Evolutionary conservation across 257 asterid species (phyloP), one percentile per base, ranked within the genome.

Genomic region (Orobanche coerulescens): DNA sequence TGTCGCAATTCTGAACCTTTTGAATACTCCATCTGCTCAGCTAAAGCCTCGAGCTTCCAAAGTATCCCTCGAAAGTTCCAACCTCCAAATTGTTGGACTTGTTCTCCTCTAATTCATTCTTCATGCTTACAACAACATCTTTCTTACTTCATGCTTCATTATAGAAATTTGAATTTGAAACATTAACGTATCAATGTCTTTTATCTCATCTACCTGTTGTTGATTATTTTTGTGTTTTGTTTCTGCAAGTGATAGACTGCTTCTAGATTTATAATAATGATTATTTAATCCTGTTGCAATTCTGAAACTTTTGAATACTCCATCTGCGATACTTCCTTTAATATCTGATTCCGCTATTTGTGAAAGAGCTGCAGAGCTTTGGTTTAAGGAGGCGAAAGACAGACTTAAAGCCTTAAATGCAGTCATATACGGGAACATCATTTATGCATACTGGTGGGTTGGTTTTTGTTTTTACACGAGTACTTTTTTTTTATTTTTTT

Each of bases 321-420:
- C 6, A 26, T 56, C 2, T 44, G 70, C 13, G 19, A 30, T 53
- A 52, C 65, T 36, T 54, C 43, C 62, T 70, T 71, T 76, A 13
- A 71, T 70, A 50, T 79, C 73, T 71, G 66, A 65, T 58, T 71
- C 51, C 67, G 40, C 43, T 74, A 62, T 76, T 82, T 72, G 66
- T 70, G 77, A 75, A 76, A 92, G 98, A 73, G 91, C 95, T 82
- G 95, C 98, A 44, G 97, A 93, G 78, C 65, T 2, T 70, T 93
- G 98, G 95, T 93, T 93, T 82, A 73, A 81, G 82, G 91, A 89
- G 84, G 97, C 95, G 40, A 93, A 84, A 76, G 85, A 82, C 74
- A 77, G 72, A 54, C 81, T 81, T 71, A 49, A 76, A 50, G 66
- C 81, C 61, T 71, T 89, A 75, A 92, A 86, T 67, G 88, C 86